Evolutionary conservation across 352 stramenopile genomes (phyloP).

Genomic region (Globisporangium paddicum): DNA sequence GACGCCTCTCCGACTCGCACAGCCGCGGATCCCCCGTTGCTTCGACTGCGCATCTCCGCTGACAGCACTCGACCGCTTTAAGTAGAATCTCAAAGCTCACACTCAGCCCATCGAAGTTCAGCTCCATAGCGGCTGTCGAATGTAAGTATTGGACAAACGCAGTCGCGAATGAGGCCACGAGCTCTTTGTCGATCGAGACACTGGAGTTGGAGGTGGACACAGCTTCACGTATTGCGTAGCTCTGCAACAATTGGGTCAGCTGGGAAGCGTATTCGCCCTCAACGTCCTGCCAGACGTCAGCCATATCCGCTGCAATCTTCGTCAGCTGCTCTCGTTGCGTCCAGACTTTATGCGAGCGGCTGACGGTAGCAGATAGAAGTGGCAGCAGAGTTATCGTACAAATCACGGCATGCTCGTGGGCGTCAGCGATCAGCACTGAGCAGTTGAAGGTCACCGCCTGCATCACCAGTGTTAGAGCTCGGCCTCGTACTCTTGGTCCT

Average conservation of each 20-base stretch:
- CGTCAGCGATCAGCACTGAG: constrained; percentile 27
- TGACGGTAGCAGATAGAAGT: constrained; percentile 11
- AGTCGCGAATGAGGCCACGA: constrained; percentile 3
- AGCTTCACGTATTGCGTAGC: neutral
- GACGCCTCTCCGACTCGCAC: neutral
- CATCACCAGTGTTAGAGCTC: constrained; percentile 17
- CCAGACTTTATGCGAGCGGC: too few relatives aligned
- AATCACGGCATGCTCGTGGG: constrained; percentile 35
- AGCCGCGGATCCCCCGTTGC: neutral
- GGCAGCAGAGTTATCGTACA: constrained; percentile 37
- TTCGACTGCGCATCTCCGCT: neutral
- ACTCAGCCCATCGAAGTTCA: constrained; percentile 9
- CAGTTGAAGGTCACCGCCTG: constrained; percentile 23
- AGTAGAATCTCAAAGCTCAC: constrained; percentile 34
- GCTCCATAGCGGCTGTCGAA: too few relatives aligned
- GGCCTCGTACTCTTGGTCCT: neutral
- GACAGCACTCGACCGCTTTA: constrained; percentile 11
- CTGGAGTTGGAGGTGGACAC: neutral
- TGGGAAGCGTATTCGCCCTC: neutral
- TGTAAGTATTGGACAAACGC: neutral
- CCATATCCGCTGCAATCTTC: constrained; percentile 8
- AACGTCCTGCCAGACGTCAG: constrained; percentile 2
- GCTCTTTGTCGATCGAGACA: neutral
- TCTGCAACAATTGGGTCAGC: constrained; percentile 3
- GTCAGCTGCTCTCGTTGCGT: neutral